Base-by-base conservation (phyloP, 768 basidiomycete genomes). In the Boletus tylopilopsis region DNA sequence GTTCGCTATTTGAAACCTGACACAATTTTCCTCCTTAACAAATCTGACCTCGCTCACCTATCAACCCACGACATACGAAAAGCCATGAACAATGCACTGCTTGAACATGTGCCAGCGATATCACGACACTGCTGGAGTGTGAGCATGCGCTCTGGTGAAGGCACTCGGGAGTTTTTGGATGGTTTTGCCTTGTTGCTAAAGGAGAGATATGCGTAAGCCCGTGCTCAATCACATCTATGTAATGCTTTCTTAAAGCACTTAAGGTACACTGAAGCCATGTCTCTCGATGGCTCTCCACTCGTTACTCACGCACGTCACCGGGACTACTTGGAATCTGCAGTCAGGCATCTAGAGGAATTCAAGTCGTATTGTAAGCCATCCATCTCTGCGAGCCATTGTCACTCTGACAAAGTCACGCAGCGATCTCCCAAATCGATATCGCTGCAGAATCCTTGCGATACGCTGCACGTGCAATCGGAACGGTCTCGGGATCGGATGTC, bases 381-480 rank as follows among this genome's bases (percentile, higher is more conserved):
- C 22, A 7, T 41, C 19, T 39, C n/a, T 15, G 35, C n/a, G 32
- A 42, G 38, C 12, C 12, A 29, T 10, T 21, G 36, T 39, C 25
- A 23, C 36, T 40, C 51, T 50, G 10, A 50, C 30, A 18, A 41
- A 16, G 27, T 9, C 33, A 25, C n/a, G 25, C 61, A 85, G 84
- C 78, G 9, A 59, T 78, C 2, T 74, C 78, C n/a, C 88, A 93
- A 53, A 70, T 94, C 5, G 90, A 94, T 6, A 63, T 89, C 11
- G 90, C 81, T 5, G 91, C 91, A 0, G 93, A 95, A 64, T 90
- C 93, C 62, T 74, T 95, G 22, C 81, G 93, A 22, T 91, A 93
- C 62, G 93, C 91, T 2, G 84, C 86, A 0, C 78, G 80, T 50
- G 84, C 90, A 5, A 78, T 95, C n/a, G 92, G 90, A 1, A 81